Conservation (phyloP, 1,139 yeast genomes). For the Hansenula sp. region DNA sequence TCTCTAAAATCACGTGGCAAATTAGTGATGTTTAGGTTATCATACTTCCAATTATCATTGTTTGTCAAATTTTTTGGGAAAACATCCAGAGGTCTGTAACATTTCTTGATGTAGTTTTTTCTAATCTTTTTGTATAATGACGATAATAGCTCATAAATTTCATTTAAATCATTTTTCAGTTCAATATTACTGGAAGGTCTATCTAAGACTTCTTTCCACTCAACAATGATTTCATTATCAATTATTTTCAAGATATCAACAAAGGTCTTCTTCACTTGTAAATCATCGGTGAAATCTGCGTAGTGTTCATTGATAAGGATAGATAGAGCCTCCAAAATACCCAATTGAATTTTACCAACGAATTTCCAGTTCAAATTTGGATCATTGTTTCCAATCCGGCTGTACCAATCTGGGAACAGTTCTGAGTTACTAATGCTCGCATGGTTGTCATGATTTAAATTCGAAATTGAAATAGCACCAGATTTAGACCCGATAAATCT, state of each 20-base stretch:
- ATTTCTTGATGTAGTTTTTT: conserved; percentile 70
- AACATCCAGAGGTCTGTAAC: conserved; percentile 65
- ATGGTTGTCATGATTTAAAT: conserved; percentile 18
- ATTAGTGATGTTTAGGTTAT: conserved; percentile 17
- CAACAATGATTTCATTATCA: conserved; percentile 63
- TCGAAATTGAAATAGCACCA: conserved; percentile 49
- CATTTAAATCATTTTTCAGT: conserved; percentile 28
- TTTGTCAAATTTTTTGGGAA: conserved; percentile 18
- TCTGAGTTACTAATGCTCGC: conserved; percentile 7
- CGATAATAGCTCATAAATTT: conserved; percentile 45
- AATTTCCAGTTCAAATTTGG: conserved; percentile 47
- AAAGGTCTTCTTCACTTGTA: conserved; percentile 56
- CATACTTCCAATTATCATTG: conserved; percentile 11
- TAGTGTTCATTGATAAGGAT: conserved; percentile 73
- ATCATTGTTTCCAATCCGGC: conserved; percentile 23
- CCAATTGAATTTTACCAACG: conserved; percentile 72
- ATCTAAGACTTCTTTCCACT: conserved; percentile 58
- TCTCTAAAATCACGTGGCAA: conserved; percentile 27
- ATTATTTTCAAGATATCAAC: conserved; percentile 64
- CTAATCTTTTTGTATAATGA: conserved; percentile 65
- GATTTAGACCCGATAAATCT: conserved; percentile 58
- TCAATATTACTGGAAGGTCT: conserved; percentile 22
- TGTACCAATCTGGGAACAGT: conserved; percentile 44
- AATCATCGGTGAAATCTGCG: conserved; percentile 69
- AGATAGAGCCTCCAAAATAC: conserved; percentile 73